Percentiles rank a stretch among this genome's conserved stretches.
Conservation (phyloP, 164 flowering plant species). For the Magnolia sinica region DNA sequence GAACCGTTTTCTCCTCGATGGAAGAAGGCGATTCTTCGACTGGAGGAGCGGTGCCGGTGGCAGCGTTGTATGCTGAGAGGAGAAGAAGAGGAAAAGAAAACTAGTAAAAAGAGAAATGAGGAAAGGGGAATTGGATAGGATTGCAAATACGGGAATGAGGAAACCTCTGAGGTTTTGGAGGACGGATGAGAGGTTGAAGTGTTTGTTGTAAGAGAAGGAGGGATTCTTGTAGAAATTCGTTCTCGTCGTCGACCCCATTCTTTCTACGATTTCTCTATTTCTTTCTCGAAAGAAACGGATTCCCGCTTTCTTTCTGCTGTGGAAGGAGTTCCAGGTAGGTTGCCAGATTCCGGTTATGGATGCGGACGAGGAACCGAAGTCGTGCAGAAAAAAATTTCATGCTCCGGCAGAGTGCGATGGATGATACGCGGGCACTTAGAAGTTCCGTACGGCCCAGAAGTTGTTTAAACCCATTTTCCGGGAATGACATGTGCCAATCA, state of each 20-base stretch:
- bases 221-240: constrained; percentile 78
- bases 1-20: constrained; percentile 4
- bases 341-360: not conserved
- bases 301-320: not conserved
- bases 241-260: constrained; percentile 49
- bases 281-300: not conserved
- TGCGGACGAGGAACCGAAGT: not conserved
- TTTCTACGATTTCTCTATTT: not conserved
- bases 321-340: not conserved
- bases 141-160: not conserved
- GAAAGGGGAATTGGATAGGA: not conserved
- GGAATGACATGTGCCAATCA: too few relatives aligned
- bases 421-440: too few relatives aligned
- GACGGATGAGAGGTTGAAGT: constrained; percentile 57
- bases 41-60: constrained; percentile 49
- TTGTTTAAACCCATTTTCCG: too few relatives aligned
- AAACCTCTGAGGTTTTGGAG: constrained; percentile 70
- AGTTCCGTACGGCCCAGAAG: too few relatives aligned
- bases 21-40: constrained; percentile 22
- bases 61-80: constrained; percentile 56
- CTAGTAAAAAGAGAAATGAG: not conserved
- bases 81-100: constrained; percentile 4
- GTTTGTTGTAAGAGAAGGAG: constrained; percentile 57
- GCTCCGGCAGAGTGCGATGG: too few relatives aligned
- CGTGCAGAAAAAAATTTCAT: too few relatives aligned